A percentile compares a stretch with the other conserved stretches of the same genome.
These are phyloP conservation scores for Phialophora verrucosa DNA, from an alignment of 2,329 filamentous ascomycete genomes.

Conservation along the genomic window DNA sequence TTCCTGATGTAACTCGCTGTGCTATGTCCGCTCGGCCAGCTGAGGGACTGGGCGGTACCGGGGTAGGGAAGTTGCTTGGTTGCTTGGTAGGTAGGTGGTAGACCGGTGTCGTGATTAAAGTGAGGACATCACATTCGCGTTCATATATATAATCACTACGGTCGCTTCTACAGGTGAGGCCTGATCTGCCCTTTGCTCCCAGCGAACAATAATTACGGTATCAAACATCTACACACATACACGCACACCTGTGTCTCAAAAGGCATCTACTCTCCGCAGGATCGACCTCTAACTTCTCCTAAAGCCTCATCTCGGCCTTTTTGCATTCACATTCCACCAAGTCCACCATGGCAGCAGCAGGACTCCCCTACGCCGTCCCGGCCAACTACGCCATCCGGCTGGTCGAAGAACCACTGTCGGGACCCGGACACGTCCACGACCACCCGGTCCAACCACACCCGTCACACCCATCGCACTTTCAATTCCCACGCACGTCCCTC, in stretches of 20 bases:
- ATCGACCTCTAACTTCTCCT: background rate
- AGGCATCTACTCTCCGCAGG: background rate
- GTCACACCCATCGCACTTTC: constrained; percentile 32
- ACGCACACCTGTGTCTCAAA: background rate
- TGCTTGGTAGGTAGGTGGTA: background rate
- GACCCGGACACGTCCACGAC: background rate
- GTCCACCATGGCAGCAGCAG: constrained; percentile 15
- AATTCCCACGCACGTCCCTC: constrained; percentile 34
- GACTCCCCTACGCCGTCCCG: constrained; percentile 31
- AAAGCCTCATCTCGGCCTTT: too few species aligned
- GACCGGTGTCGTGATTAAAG: background rate
- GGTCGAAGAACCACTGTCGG: constrained; percentile 27
- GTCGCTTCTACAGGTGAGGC: background rate
- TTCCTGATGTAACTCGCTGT: background rate
- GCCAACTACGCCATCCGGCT: constrained; percentile 35
- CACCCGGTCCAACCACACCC: constrained; percentile 30
- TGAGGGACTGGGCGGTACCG: background rate
- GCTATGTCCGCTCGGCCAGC: too few species aligned
- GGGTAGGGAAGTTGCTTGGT: background rate
- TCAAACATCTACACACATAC: background rate
- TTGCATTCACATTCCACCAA: too few species aligned
- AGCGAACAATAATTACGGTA: background rate
- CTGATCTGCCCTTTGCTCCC: background rate
- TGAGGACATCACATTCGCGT: background rate
- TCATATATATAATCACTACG: background rate